Percentiles rank a stretch among this genome's conserved stretches.
phyloP scores from a whole-genome alignment of 345 rosid species.

The Combretum micranthum region DNA sequence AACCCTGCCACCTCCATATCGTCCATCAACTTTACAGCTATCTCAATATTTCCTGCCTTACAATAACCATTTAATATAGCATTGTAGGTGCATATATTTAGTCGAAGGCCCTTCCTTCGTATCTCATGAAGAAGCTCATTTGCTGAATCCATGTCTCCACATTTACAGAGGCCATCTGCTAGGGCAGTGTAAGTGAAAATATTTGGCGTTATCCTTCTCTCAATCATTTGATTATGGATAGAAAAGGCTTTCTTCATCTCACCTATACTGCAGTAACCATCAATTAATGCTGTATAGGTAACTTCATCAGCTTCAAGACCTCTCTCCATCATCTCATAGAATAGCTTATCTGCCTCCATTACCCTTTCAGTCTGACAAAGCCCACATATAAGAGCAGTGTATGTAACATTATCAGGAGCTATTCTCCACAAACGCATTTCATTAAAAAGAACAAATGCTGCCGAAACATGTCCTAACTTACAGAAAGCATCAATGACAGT shows the following conservation, averaged over 20 bases:
- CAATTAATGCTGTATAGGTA: constrained; percentile 68
- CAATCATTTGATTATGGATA: constrained; percentile 79
- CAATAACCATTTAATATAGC: constrained; percentile 76
- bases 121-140: constrained; percentile 89
- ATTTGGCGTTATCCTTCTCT: constrained; percentile 55
- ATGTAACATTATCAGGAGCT: constrained; percentile 60
- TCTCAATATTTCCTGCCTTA: constrained; percentile 55
- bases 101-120: constrained; percentile 64
- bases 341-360: constrained; percentile 57
- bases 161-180: constrained; percentile 81
- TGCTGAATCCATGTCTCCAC: constrained; percentile 73
- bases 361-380: constrained; percentile 56
- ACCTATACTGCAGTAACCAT: constrained; percentile 81
- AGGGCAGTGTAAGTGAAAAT: constrained; percentile 79
- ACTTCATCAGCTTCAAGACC: constrained; percentile 69
- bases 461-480: constrained; percentile 42
- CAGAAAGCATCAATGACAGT: constrained; percentile 80
- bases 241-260: constrained; percentile 63
- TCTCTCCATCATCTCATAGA: constrained; percentile 48
- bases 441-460: constrained; percentile 44
- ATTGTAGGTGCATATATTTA: constrained; percentile 70
- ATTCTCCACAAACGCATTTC: constrained; percentile 50
- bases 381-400: constrained; percentile 71
- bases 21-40: constrained; percentile 65
- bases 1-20: constrained; percentile 61